Conservation (phyloP, 2,329 filamentous ascomycete genomes). For the Arachnopeziza araneosa region DNA sequence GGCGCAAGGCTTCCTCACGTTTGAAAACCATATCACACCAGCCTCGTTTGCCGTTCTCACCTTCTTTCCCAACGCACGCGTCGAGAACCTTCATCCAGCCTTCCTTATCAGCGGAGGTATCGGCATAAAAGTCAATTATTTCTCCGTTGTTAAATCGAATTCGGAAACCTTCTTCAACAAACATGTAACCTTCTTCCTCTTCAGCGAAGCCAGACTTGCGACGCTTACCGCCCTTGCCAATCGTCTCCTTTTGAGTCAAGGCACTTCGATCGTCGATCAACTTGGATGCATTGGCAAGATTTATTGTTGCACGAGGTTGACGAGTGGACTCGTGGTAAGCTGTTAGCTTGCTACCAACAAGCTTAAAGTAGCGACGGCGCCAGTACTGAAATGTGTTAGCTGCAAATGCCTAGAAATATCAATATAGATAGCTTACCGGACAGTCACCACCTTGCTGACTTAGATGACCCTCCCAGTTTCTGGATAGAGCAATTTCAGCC, state of each 20-base stretch:
- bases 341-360: slow-evolving; percentile 83
- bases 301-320: slow-evolving; percentile 94
- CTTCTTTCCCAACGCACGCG: slow-evolving; percentile 47
- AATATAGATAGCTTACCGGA: slow-evolving; percentile 59
- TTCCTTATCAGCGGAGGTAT: slow-evolving; percentile 67
- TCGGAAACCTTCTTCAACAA: slow-evolving; percentile 97
- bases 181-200: slow-evolving; percentile 99
- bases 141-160: slow-evolving; percentile 98
- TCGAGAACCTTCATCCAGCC: slow-evolving; percentile 93
- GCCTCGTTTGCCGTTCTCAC: slow-evolving; percentile 48
- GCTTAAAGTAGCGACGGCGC: slow-evolving; percentile 95
- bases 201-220: slow-evolving; percentile 94
- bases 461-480: slow-evolving; percentile 80
- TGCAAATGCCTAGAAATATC: not conserved
- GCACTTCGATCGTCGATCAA: slow-evolving; percentile 87
- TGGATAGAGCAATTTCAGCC: slow-evolving; percentile 72
- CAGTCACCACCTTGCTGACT: slow-evolving; percentile 98
- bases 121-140: slow-evolving; percentile 60
- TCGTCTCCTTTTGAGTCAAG: slow-evolving; percentile 77
- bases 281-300: slow-evolving; percentile 85
- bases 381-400: slow-evolving; percentile 67
- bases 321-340: slow-evolving; percentile 94
- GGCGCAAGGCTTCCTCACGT: slow-evolving; percentile 40
- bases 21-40: slow-evolving; percentile 66
- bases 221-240: slow-evolving; percentile 68